These are phyloP conservation scores for Plectosphaerella sp. DNA, from an alignment of 2,329 filamentous ascomycete species.

Conservation along the genomic window DNA sequence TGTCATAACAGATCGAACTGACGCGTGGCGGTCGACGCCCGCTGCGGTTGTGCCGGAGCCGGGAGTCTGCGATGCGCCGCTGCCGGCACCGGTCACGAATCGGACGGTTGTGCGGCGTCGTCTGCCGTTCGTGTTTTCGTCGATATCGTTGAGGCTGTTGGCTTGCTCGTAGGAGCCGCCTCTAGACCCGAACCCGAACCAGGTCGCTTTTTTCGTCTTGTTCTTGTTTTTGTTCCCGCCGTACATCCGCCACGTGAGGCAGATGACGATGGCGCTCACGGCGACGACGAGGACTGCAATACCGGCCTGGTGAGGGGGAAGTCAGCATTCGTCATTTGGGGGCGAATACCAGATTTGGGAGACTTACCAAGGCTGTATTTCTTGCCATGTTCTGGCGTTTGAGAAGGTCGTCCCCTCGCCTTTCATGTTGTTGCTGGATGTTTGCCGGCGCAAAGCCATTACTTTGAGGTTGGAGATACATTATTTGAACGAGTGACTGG, in stretches of 20 bases:
- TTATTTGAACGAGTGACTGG: conserved; percentile 8
- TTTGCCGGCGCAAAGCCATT: neutral
- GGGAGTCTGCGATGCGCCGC: conserved; percentile 19
- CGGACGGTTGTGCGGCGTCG: conserved; percentile 2
- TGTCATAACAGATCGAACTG: conserved; percentile 90
- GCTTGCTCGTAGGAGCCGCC: conserved; percentile 23
- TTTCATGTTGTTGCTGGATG: conserved; percentile 4
- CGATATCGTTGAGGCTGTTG: conserved; percentile 20
- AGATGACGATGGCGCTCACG: conserved; percentile 14
- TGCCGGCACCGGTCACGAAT: conserved; percentile 3
- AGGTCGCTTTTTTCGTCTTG: conserved; percentile 4
- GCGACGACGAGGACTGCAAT: conserved; percentile 16
- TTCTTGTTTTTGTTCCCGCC: conserved; percentile 26
- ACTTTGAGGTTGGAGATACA: conserved; percentile 6
- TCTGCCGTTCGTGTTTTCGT: conserved; percentile 3
- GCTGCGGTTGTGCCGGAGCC: conserved; percentile 12
- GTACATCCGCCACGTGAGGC: conserved; percentile 15
- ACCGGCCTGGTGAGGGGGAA: conserved; percentile 14
- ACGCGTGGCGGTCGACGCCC: conserved; percentile 74
- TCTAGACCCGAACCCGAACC: conserved; percentile 1
- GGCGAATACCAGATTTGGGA: neutral
- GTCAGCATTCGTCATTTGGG: conserved; percentile 1
- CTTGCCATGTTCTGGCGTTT: neutral
- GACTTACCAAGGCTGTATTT: conserved; percentile 10
- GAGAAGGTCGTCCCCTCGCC: neutral